Evolutionary conservation across 2,329 filamentous ascomycete species (phyloP).

Genomic region (Paraphoma chrysanthemicola): DNA sequence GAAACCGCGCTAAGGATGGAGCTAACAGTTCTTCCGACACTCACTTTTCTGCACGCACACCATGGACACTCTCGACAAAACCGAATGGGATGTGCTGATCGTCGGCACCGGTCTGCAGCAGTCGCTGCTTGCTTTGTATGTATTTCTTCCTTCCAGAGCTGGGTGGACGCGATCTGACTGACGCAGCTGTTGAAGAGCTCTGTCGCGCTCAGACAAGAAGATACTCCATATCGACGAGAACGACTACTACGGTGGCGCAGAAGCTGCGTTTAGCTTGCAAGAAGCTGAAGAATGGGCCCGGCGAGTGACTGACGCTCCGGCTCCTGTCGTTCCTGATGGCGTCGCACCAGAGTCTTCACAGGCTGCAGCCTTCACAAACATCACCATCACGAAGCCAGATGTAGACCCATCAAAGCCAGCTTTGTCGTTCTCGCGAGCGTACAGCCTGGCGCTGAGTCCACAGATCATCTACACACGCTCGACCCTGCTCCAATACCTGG

Average conservation of each 20-base stretch:
- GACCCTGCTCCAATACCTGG: conserved; percentile 75
- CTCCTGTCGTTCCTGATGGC: background rate
- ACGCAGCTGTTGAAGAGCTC: conserved; percentile 76
- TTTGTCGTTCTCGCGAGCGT: conserved; percentile 72
- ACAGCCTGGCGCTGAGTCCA: conserved; percentile 83
- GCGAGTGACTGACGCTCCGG: conserved; percentile 46
- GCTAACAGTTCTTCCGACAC: conserved; percentile 27
- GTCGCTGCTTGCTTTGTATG: conserved; percentile 62
- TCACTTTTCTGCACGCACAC: conserved; percentile 28
- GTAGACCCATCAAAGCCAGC: conserved; percentile 41
- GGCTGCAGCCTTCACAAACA: conserved; percentile 35
- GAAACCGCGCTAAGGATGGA: conserved; percentile 26
- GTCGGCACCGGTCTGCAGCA: conserved; percentile 60
- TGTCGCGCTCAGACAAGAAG: conserved; percentile 91
- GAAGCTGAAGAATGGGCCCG: conserved; percentile 80
- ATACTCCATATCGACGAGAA: conserved; percentile 89
- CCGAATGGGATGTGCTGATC: conserved; percentile 61
- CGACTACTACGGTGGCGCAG: conserved; percentile 84
- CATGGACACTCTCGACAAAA: conserved; percentile 60
- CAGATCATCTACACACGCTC: conserved; percentile 87
- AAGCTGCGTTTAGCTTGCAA: conserved; percentile 84
- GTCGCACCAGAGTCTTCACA: conserved; percentile 12
- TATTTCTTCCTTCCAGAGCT: conserved; percentile 26
- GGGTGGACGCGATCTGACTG: conserved; percentile 68
- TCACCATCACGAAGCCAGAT: conserved; percentile 42